Evolutionary conservation across 345 rosid genomes (phyloP).

Genomic region (Excoecaria agallocha): DNA sequence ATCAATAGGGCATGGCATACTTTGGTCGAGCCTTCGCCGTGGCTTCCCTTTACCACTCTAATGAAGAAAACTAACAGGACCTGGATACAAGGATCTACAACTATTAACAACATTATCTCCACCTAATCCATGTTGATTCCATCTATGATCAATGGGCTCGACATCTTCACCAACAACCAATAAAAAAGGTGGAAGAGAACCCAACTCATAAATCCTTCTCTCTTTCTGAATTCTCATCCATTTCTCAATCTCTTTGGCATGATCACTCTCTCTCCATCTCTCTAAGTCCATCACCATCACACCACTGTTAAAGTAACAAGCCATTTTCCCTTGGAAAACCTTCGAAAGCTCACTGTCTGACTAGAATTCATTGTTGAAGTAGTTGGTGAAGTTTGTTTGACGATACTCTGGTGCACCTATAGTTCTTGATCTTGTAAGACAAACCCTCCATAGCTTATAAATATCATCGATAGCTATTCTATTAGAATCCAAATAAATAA

Average conservation of each 20-base stretch:
- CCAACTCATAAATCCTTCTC: conserved; percentile 17
- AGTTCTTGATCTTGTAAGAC: neutral
- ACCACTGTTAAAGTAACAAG: conserved; percentile 21
- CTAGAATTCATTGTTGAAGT: conserved; percentile 10
- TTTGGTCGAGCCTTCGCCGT: conserved; percentile 17
- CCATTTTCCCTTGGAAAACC: neutral
- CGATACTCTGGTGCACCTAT: conserved; percentile 21
- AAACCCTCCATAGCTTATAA: conserved; percentile 6
- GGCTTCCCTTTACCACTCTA: conserved; percentile 26
- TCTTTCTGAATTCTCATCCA: conserved; percentile 16
- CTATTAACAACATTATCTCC: conserved; percentile 11
- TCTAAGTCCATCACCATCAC: conserved; percentile 17
- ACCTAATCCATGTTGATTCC: conserved; percentile 24
- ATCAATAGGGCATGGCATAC: conserved; percentile 17
- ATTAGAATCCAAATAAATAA: conserved; percentile 52
- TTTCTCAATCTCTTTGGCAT: conserved; percentile 8
- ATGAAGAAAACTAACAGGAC: conserved; percentile 16
- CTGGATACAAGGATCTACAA: conserved; percentile 18
- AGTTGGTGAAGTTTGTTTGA: conserved; percentile 11
- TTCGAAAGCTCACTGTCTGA: neutral
- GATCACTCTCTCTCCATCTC: conserved; percentile 18
- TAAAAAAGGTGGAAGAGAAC: conserved; percentile 19
- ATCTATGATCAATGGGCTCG: conserved; percentile 15
- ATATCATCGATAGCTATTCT: conserved; percentile 10
- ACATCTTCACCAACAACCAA: conserved; percentile 15